phyloP scores from a whole-genome alignment of 2,329 filamentous ascomycete genomes.

The Pseudogymnoascus sp. region DNA sequence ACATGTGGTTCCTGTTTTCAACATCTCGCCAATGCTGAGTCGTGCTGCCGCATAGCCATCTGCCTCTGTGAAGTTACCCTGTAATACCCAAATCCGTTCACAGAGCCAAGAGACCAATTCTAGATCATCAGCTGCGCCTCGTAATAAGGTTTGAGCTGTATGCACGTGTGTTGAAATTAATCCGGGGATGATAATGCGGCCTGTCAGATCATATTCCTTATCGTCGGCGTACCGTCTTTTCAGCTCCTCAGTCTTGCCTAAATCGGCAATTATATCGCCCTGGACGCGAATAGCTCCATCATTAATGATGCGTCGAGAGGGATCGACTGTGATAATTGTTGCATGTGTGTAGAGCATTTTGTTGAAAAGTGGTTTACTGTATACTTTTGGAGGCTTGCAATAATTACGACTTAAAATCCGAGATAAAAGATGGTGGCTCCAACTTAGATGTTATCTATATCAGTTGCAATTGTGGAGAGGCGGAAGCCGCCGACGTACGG shows the following conservation, averaged over 20 bases:
- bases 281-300: constrained; percentile 39
- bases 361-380: not conserved
- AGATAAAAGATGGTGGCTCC: not conserved
- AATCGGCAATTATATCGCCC: constrained; percentile 33
- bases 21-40: constrained; percentile 43
- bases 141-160: constrained; percentile 40
- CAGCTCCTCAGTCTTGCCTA: constrained; percentile 35
- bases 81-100: constrained; percentile 41
- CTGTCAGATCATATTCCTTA: constrained; percentile 29
- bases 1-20: constrained; percentile 41
- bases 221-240: constrained; percentile 26
- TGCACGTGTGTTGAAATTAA: constrained; percentile 45
- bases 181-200: constrained; percentile 40
- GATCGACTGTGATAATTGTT: constrained; percentile 45
- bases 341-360: constrained; percentile 39
- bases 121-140: constrained; percentile 38
- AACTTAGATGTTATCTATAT: not conserved
- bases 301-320: constrained; percentile 35
- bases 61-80: constrained; percentile 36
- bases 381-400: not conserved
- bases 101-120: constrained; percentile 43
- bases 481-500: not conserved
- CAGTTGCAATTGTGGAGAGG: not conserved
- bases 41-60: constrained; percentile 42
- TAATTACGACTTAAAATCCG: not conserved